These are phyloP conservation scores for Boletus pseudopeckii DNA, from an alignment of 768 basidiomycete genomes.

Conservation along the genomic window DNA sequence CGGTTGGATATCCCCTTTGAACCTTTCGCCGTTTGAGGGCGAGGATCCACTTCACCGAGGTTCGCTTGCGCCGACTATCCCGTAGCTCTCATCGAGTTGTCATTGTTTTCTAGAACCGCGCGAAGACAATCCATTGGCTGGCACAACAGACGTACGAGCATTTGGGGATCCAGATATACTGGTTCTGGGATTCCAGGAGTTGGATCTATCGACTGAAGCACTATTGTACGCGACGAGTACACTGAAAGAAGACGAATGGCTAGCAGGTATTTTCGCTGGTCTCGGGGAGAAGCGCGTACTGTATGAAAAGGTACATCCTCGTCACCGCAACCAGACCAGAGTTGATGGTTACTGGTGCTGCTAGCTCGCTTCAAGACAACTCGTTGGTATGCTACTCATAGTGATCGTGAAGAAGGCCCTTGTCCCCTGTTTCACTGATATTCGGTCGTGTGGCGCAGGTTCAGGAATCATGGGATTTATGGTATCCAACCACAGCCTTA, in stretches of 20 bases:
- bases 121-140: not conserved
- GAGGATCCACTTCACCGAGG: slow-evolving; percentile 22
- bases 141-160: slow-evolving; percentile 16
- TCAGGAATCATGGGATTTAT: slow-evolving; percentile 77
- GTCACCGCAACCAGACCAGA: not conserved
- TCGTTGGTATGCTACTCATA: slow-evolving; percentile 80
- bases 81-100: not conserved
- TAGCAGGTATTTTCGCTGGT: slow-evolving; percentile 57
- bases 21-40: slow-evolving; percentile 36
- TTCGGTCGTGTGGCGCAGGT: slow-evolving; percentile 53
- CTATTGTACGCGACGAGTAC: slow-evolving; percentile 66
- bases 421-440: slow-evolving; percentile 47
- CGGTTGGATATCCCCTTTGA: slow-evolving; percentile 34
- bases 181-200: slow-evolving; percentile 77
- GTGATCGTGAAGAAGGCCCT: slow-evolving; percentile 59
- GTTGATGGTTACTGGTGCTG: not conserved
- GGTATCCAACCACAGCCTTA: slow-evolving; percentile 38
- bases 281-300: slow-evolving; percentile 61
- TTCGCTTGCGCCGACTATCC: slow-evolving; percentile 7
- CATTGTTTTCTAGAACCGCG: slow-evolving; percentile 4
- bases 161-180: slow-evolving; percentile 59
- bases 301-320: slow-evolving; percentile 60
- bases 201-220: slow-evolving; percentile 77
- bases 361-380: slow-evolving; percentile 73
- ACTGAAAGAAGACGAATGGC: slow-evolving; percentile 69